Percentiles rank a stretch among this genome's conserved stretches.
Conservation (phyloP, 2,329 filamentous ascomycete species). For the Apiospora saccharicola region DNA sequence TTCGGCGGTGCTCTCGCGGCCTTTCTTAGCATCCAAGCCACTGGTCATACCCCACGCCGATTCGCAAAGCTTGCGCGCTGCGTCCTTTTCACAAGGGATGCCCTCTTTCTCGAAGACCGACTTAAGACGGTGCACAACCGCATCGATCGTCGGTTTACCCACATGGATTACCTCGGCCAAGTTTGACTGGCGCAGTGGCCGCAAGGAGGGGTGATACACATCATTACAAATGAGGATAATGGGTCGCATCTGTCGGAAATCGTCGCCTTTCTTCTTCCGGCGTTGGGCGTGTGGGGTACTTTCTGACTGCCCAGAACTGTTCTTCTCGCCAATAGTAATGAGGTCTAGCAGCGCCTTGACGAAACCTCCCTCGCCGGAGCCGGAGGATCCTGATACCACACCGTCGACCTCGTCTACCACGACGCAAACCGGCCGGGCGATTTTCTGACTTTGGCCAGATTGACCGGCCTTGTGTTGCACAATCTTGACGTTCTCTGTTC, state of each 20-base stretch:
- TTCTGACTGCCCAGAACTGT: slow-evolving; percentile 53
- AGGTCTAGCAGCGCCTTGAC: slow-evolving; percentile 94
- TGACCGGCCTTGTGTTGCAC: slow-evolving; percentile 65
- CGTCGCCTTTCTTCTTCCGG: slow-evolving; percentile 80
- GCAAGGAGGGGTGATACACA: slow-evolving; percentile 88
- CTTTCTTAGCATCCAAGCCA: slow-evolving; percentile 73
- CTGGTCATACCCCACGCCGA: slow-evolving; percentile 81
- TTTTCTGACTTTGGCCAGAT: slow-evolving; percentile 66
- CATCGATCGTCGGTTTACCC: slow-evolving; percentile 85
- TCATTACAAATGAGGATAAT: slow-evolving; percentile 97
- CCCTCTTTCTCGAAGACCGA: slow-evolving; percentile 88
- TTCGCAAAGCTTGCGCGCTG: slow-evolving; percentile 84
- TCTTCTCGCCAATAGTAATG: slow-evolving; percentile 85
- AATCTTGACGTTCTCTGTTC: slow-evolving; percentile 90
- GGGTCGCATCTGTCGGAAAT: slow-evolving; percentile 85
- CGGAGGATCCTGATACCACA: slow-evolving; percentile 81
- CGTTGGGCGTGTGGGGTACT: slow-evolving; percentile 44
- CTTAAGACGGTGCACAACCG: slow-evolving; percentile 83
- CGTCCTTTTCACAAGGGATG: slow-evolving; percentile 87
- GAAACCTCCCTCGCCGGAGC: slow-evolving; percentile 88
- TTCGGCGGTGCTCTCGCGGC: slow-evolving; percentile 71
- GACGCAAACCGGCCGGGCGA: slow-evolving; percentile 88
- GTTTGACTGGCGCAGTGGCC: slow-evolving; percentile 83
- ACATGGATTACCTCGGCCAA: slow-evolving; percentile 92
- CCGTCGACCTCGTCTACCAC: slow-evolving; percentile 97